Conservation (phyloP, 2,329 filamentous ascomycete genomes). For the Colletotrichum tabaci region DNA sequence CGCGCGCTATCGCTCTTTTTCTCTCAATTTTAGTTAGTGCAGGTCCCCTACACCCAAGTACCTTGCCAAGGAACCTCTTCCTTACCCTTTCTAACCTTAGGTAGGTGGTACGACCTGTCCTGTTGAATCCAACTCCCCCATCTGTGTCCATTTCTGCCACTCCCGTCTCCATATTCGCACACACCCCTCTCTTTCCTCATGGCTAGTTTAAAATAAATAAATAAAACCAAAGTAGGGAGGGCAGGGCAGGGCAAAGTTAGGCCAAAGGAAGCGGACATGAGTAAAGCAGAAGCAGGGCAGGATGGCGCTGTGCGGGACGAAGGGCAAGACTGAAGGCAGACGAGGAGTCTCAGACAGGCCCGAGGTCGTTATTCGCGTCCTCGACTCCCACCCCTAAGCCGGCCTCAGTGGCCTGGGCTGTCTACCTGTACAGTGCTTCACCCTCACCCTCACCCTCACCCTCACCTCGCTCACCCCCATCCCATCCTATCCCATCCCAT, state of each 20-base stretch:
- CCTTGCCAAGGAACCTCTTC: conserved; percentile 11
- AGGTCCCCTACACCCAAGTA: neutral
- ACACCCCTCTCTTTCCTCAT: neutral
- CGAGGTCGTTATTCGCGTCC: conserved; percentile 1
- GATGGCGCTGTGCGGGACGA: neutral
- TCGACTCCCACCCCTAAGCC: conserved; percentile 11
- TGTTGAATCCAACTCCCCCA: conserved; percentile 9
- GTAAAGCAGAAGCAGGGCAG: conserved; percentile 5
- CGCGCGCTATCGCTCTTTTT: neutral
- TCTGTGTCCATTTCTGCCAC: neutral
- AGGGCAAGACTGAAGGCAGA: conserved; percentile 5
- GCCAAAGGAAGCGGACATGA: neutral
- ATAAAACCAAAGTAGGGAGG: neutral
- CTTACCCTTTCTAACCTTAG: conserved; percentile 8
- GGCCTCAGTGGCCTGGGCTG: neutral
- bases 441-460: conserved; percentile 1
- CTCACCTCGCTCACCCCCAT: conserved; percentile 29
- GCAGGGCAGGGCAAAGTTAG: neutral
- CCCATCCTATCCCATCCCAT: conserved; percentile 22
- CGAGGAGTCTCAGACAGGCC: conserved; percentile 15
- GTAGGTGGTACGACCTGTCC: neutral
- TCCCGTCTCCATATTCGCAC: neutral
- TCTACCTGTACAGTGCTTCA: no score
- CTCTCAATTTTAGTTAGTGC: neutral
- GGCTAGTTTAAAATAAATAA: neutral